Percentiles rank a stretch among this genome's conserved stretches.
Evolutionary conservation across 2,329 filamentous ascomycete genomes (phyloP).

Genomic region (Hypoxylon sp.): DNA sequence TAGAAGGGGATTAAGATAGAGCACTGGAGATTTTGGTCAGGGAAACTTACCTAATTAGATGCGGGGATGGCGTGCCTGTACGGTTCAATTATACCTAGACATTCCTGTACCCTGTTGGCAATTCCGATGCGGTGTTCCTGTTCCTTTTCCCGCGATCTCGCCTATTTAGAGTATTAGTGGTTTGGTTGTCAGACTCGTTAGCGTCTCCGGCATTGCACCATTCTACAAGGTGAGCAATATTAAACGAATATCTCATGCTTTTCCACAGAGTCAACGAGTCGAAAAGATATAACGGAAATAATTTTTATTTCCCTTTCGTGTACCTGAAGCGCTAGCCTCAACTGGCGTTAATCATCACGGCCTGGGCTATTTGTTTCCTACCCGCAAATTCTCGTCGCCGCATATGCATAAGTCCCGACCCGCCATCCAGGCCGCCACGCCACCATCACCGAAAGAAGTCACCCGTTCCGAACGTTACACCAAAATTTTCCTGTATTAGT

Average conservation of each 20-base stretch:
- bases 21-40: not conserved
- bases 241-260: not conserved
- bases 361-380: too few species aligned
- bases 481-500: not conserved
- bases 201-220: not conserved
- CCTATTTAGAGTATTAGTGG: not conserved
- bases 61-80: not conserved
- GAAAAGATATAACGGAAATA: not conserved
- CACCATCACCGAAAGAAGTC: not conserved
- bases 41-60: not conserved
- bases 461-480: not conserved
- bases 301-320: not conserved
- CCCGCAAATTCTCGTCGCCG: too few species aligned
- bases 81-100: not conserved
- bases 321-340: too few species aligned
- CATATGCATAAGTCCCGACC: too few species aligned
- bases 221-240: not conserved
- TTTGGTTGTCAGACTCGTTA: not conserved
- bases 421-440: too few species aligned
- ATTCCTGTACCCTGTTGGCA: not conserved
- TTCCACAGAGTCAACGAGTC: not conserved
- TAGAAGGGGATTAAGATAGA: not conserved
- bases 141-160: not conserved
- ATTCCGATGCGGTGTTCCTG: not conserved
- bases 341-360: too few species aligned